phyloP scores from a whole-genome alignment of 2,329 filamentous ascomycete species.

The Trichoderma lentiforme region DNA sequence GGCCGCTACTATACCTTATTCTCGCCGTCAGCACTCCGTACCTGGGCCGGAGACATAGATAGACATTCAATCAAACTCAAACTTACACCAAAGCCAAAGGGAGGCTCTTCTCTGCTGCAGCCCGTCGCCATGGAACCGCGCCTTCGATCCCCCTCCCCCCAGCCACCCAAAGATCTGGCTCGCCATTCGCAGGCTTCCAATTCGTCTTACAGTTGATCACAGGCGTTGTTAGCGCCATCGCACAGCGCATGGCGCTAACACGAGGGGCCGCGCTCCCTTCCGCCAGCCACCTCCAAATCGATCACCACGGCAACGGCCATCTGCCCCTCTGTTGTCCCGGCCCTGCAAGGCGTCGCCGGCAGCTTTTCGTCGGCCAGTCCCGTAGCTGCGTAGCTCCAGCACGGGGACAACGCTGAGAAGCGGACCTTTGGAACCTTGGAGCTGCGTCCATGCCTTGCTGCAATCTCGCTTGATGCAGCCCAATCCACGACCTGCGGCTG shows the following conservation, averaged over 20 bases:
- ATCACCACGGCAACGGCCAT: conserved; percentile 22
- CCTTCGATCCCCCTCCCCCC: not conserved
- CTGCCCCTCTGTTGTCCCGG: conserved; percentile 24
- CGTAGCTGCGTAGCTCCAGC: conserved; percentile 15
- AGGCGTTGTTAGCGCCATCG: conserved; percentile 15
- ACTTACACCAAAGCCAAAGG: not conserved
- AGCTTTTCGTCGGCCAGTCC: conserved; percentile 12
- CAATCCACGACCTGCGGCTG: not conserved
- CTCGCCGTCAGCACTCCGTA: not conserved
- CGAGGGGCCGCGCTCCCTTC: conserved; percentile 16
- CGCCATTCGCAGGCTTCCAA: not conserved
- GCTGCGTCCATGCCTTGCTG: conserved; percentile 18
- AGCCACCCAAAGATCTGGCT: conserved; percentile 8
- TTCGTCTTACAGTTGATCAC: not conserved
- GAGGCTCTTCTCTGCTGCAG: not conserved
- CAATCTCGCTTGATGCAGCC: conserved; percentile 20
- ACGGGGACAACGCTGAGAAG: conserved; percentile 15
- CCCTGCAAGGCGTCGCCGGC: conserved; percentile 8
- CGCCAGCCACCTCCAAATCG: conserved; percentile 7
- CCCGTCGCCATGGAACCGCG: conserved; percentile 21
- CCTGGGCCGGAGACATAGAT: not conserved
- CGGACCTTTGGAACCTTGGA: conserved; percentile 1
- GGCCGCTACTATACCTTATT: not conserved
- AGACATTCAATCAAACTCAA: not conserved
- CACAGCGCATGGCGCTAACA: conserved; percentile 11